Evolutionary conservation across 495 filamentous ascomycete species (phyloP).

Genomic region (Xylaria sp.): DNA sequence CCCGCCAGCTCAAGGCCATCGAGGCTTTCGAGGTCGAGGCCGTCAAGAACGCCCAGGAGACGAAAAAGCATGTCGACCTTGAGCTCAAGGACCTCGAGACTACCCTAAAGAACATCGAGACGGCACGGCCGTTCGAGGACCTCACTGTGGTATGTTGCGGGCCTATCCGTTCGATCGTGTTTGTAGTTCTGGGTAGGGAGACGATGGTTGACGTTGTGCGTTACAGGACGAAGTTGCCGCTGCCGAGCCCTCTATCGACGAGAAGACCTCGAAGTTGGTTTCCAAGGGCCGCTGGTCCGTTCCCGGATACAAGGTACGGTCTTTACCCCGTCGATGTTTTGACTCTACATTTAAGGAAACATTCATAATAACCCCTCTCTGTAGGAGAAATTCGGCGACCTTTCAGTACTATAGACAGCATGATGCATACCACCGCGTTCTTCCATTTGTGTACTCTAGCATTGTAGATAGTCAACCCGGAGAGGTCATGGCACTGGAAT

Average conservation of each 20-base stretch:
- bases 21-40: constrained; percentile 97
- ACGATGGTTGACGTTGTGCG: constrained; percentile 20
- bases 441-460: constrained; percentile 66
- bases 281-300: constrained; percentile 97
- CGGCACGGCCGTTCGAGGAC: constrained; percentile 93
- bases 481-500: constrained; percentile 41
- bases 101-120: constrained; percentile 97
- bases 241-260: constrained; percentile 93
- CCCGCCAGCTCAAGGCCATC: constrained; percentile 93
- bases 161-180: constrained; percentile 22
- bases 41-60: constrained; percentile 93
- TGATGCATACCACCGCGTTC: constrained; percentile 33
- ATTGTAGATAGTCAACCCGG: constrained; percentile 58
- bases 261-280: constrained; percentile 89
- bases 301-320: constrained; percentile 94
- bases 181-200: neutral
- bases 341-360: neutral
- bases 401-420: constrained; percentile 79
- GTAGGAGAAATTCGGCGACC: constrained; percentile 98
- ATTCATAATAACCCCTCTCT: constrained; percentile 28
- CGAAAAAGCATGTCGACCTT: constrained; percentile 90
- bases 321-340: neutral
- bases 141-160: constrained; percentile 87
- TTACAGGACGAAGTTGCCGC: constrained; percentile 88
- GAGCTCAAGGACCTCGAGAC: constrained; percentile 91